Percentiles rank a stretch among this genome's conserved stretches.
phyloP scores from a whole-genome alignment of 352 stramenopile genomes.

The Thalassiosira mediterranea region DNA sequence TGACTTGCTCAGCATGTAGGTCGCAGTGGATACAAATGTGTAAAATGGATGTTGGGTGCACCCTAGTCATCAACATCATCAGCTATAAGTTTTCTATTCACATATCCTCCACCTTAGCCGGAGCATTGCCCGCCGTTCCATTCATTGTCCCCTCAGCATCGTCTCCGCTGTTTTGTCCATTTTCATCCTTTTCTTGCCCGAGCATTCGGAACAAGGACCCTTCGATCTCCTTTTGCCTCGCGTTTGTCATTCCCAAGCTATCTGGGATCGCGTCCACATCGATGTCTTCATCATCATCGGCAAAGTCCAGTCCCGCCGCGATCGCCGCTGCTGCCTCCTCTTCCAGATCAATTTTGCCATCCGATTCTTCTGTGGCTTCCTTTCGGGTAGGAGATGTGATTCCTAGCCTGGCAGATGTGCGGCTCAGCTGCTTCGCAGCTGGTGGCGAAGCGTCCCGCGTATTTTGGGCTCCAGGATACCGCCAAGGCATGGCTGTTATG shows the following conservation, averaged over 20 bases:
- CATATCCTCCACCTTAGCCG: too few relatives aligned
- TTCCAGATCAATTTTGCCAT: slow-evolving; percentile 29
- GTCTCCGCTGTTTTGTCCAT: too few relatives aligned
- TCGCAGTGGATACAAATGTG: too few relatives aligned
- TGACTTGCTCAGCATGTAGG: slow-evolving; percentile 13
- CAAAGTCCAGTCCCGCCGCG: slow-evolving; percentile 29
- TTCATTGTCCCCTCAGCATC: too few relatives aligned
- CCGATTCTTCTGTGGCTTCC: slow-evolving; percentile 15
- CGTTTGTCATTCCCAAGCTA: slow-evolving; percentile 49
- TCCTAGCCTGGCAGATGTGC: neutral
- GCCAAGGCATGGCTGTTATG: slow-evolving; percentile 37
- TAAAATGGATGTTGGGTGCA: too few relatives aligned
- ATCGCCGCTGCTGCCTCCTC: slow-evolving; percentile 30
- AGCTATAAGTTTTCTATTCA: too few relatives aligned
- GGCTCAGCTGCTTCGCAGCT: neutral
- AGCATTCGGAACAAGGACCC: slow-evolving; percentile 49
- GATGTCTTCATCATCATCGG: slow-evolving; percentile 22
- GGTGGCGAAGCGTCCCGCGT: too few relatives aligned
- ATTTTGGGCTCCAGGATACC: slow-evolving; percentile 34
- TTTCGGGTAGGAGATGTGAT: slow-evolving; percentile 42
- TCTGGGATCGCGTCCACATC: slow-evolving; percentile 37
- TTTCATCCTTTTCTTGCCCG: too few relatives aligned
- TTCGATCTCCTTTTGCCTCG: slow-evolving; percentile 52
- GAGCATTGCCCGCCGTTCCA: too few relatives aligned
- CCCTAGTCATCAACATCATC: too few relatives aligned